phyloP scores from a whole-genome alignment of 2,329 filamentous ascomycete species.

The Nothomitra cinnamomea region DNA sequence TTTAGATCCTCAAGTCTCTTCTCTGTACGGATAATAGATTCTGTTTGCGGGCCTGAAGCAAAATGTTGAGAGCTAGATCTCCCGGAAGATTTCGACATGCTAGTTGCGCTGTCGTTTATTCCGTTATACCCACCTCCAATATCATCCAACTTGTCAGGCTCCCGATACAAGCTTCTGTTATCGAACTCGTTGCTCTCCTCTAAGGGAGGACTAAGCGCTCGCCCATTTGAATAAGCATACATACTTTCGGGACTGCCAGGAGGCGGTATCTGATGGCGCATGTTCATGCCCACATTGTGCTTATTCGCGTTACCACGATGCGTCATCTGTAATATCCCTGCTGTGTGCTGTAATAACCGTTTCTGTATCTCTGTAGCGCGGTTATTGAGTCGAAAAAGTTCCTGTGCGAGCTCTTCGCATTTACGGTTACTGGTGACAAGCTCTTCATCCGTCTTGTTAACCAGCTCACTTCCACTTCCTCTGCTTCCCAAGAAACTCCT shows the following conservation, averaged over 20 bases:
- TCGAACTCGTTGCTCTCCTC: conserved; percentile 52
- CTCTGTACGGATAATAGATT: conserved; percentile 44
- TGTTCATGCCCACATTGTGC: conserved; percentile 14
- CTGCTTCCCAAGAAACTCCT: conserved; percentile 31
- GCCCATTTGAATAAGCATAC: conserved; percentile 46
- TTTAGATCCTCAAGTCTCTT: conserved; percentile 51
- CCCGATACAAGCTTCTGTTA: conserved; percentile 53
- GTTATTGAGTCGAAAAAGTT: conserved; percentile 67
- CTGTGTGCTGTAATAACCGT: conserved; percentile 73
- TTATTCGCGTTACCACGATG: conserved; percentile 57
- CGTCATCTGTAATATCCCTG: conserved; percentile 78
- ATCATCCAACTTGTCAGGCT: conserved; percentile 40
- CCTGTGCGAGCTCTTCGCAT: conserved; percentile 69
- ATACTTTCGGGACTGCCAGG: conserved; percentile 64
- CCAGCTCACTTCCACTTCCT: conserved; percentile 18
- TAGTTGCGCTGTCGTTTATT: conserved; percentile 11
- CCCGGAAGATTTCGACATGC: conserved; percentile 9
- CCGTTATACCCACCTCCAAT: conserved; percentile 17
- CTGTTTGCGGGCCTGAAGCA: conserved; percentile 21
- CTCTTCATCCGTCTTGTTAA: conserved; percentile 51
- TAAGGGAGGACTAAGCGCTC: conserved; percentile 33
- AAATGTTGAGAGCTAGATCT: conserved; percentile 11
- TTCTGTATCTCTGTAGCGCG: conserved; percentile 57
- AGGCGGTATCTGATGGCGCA: conserved; percentile 30
- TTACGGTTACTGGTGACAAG: conserved; percentile 57